Base-by-base conservation (phyloP, 2,329 filamentous ascomycete genomes). In the Zasmidium citrigriseum region DNA sequence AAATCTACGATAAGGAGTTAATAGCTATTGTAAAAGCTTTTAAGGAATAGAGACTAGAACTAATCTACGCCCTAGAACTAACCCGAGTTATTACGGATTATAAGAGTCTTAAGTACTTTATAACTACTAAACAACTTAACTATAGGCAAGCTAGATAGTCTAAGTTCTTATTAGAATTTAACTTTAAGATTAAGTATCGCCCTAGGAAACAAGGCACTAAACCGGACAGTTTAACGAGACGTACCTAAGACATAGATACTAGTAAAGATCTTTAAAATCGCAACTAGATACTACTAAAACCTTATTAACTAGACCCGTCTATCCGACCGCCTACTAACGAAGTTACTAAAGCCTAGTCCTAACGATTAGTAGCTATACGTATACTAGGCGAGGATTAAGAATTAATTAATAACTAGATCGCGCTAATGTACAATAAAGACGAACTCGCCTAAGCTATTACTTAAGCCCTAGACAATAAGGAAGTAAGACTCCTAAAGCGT, bases 61-160 rank as follows among this genome's bases (percentile, higher is more conserved):
- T 54, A 7, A 54, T 47, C 46, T 7, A 14, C 27, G 27, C 14
- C 18, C 23, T 41, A 41, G 22, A 20, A 20, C 5, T n/a, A 16
- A 22, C 23, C 10, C 18, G 5, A 18, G n/a, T 11, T 10, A 38
- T 20, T 18, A 34, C 49, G 10, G 20, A 52, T 23, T 52, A 52
- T 44, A 38, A 44, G 29, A 44, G 34, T 11, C 29, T 52, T 2
- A 16, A 52, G 29, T 44, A 52, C n/a, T 52, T 52, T 52, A 52
- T 52, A 52, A 52, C 18, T 21, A 52, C 20, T 47, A 47, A 47
- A 14, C 23, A 47, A 20, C 46, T 47, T 22, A 47, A 47, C 46
- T 14, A 20, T 20, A 12, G 21, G 4, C 22, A 47, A 23, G 46
- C 20, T 5, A 3, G 46, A 3, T 47, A 22, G 46, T 12, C n/a